Evolutionary conservation across 164 flowering plant genomes (phyloP).

Genomic region (Vitis vinifera): DNA sequence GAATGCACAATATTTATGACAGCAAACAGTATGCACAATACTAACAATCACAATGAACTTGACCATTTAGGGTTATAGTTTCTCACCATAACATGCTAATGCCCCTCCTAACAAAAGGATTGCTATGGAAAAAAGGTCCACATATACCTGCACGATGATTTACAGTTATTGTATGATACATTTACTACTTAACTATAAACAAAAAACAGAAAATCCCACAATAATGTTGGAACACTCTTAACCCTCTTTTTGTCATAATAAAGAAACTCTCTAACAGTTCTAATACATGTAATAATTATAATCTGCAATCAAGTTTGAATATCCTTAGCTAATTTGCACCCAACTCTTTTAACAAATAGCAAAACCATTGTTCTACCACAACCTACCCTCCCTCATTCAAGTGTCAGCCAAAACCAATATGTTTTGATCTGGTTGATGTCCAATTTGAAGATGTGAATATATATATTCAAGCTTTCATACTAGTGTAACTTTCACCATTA

Average conservation of each 20-base stretch:
- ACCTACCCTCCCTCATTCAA: too few species aligned
- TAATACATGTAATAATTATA: too few species aligned
- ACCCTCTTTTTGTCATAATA: neutral
- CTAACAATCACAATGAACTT: neutral
- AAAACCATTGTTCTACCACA: too few species aligned
- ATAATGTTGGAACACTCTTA: neutral
- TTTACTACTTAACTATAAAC: constrained; percentile 1
- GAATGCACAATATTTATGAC: neutral
- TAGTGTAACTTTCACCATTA: too few species aligned
- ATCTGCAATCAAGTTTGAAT: too few species aligned
- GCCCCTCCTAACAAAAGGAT: constrained; percentile 70
- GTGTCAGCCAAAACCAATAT: too few species aligned
- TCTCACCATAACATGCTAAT: constrained; percentile 82
- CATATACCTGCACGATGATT: constrained; percentile 68
- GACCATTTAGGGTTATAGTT: neutral
- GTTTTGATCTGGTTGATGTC: too few species aligned
- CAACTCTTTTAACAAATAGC: too few species aligned
- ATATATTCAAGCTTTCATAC: too few species aligned
- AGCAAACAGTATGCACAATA: neutral
- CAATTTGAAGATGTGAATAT: too few species aligned
- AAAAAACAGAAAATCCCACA: neutral
- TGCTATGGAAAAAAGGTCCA: constrained; percentile 53
- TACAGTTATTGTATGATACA: constrained; percentile 1
- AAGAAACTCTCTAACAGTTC: too few species aligned
- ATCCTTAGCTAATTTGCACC: too few species aligned